These are phyloP conservation scores for Apiospora kogelbergensis DNA, from an alignment of 2,329 filamentous ascomycete species.

Conservation along the genomic window DNA sequence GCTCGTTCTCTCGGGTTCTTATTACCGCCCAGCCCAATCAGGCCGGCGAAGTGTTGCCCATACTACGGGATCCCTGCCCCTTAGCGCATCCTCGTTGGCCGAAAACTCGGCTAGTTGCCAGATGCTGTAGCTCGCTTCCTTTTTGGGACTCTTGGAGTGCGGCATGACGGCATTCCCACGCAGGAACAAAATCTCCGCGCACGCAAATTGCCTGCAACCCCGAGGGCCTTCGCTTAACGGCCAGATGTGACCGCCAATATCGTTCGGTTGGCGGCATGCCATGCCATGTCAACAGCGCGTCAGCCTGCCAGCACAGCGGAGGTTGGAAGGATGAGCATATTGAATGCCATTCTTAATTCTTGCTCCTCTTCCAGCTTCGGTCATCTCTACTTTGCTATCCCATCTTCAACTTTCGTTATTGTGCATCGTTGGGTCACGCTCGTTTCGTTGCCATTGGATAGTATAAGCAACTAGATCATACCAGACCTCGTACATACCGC, in stretches of 20 bases:
- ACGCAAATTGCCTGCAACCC: not conserved
- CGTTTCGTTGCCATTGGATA: constrained; percentile 20
- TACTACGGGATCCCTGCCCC: not conserved
- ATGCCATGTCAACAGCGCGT: not conserved
- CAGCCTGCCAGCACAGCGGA: not conserved
- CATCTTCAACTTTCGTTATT: constrained; percentile 11
- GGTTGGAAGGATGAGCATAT: not conserved
- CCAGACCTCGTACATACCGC: not conserved
- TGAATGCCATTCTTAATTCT: not conserved
- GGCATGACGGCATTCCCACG: constrained; percentile 7
- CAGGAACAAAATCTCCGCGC: constrained; percentile 4
- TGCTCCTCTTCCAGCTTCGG: not conserved
- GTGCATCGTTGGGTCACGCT: constrained; percentile 22
- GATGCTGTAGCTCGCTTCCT: not conserved
- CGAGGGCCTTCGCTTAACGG: not conserved
- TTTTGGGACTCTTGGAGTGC: not conserved
- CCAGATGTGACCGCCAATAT: not conserved
- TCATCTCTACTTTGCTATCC: not conserved
- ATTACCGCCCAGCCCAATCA: not conserved
- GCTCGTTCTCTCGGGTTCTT: not conserved
- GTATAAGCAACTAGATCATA: constrained; percentile 7
- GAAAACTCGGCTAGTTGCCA: not conserved
- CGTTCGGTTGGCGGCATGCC: not conserved
- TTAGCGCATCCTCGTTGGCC: not conserved
- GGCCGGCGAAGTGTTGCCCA: not conserved